Evolutionary conservation across 2,329 filamentous ascomycete genomes (phyloP), one percentile per base, ranked within the genome.

Genomic region (Epichloe typhina): DNA sequence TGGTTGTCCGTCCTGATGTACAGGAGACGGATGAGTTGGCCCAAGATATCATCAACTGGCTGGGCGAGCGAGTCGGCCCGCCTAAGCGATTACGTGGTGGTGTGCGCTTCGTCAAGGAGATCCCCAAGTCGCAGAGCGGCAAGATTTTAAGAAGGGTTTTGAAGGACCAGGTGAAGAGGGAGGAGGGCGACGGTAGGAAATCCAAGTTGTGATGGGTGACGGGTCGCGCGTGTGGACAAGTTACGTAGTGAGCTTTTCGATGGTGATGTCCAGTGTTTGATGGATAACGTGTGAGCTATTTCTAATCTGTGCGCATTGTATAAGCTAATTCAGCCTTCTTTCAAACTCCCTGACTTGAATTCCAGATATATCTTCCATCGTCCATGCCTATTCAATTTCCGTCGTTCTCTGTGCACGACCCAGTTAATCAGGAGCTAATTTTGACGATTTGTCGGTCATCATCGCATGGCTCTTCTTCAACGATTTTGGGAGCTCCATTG

Each of bases 81-180:
- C 76, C 82, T 58, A 90, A 90, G 67, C 74, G 77, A 58, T 70
- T 89, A 57, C 82, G 80, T 4, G 86, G 85, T 0, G 86, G 86
- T 1, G 78, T 90, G 19, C 66, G 73, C 12, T 87, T 88, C 61
- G 67, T 84, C 7, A 75, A 84, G 36, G 71, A 71, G 26, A 80
- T 90, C 33, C 84, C 85, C 12, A 89, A 86, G 69, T 87, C 85
- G 57, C 73, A 76, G 12, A 68, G 71, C 15, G 73, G 73, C 2
- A 76, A 76, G 66, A 71, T 76, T 35, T 55, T 75, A 51, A 64
- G 73, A 9, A 63, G 72, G 40, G 65, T 75, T 23, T 64, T 86
- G 47, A 71, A 78, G 56, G 71, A 62, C 31, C 66, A 58, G 66
- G 66, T 64, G 50, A 59, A 61, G 57, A 58, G 58, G 59, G 65